Evolutionary conservation across 2,329 filamentous ascomycete species (phyloP).

Genomic region (Alternaria brassicicola): DNA sequence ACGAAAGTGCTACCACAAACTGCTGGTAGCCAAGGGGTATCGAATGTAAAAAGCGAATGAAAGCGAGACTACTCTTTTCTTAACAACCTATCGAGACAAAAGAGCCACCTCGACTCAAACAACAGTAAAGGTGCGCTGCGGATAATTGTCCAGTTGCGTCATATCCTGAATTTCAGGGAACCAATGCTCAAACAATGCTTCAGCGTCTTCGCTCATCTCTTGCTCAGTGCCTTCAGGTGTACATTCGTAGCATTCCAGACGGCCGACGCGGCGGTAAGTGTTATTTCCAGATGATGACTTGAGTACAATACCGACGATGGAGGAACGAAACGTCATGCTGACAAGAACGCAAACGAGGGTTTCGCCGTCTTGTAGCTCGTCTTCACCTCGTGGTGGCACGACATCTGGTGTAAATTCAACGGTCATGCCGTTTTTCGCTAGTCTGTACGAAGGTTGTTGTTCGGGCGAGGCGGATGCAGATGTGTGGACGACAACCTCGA

Average conservation of each 20-base stretch:
- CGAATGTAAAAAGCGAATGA: slow-evolving; percentile 1
- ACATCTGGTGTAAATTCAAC: slow-evolving; percentile 45
- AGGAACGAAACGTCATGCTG: slow-evolving; percentile 47
- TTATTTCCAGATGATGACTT: slow-evolving; percentile 27
- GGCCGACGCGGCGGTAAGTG: slow-evolving; percentile 41
- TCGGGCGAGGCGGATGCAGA: slow-evolving; percentile 4
- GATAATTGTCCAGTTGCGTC: slow-evolving; percentile 42
- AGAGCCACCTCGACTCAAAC: slow-evolving; percentile 18
- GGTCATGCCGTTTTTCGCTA: slow-evolving; percentile 36
- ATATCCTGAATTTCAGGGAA: slow-evolving; percentile 47
- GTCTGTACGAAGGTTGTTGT: slow-evolving; percentile 26
- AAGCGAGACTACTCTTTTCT: not conserved
- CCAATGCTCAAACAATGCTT: slow-evolving; percentile 44
- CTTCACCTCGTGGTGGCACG: slow-evolving; percentile 33
- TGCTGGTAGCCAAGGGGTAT: not conserved
- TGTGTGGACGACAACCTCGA: slow-evolving; percentile 36
- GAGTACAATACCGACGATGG: slow-evolving; percentile 43
- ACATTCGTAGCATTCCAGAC: slow-evolving; percentile 48
- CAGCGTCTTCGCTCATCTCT: slow-evolving; percentile 45
- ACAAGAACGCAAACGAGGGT: slow-evolving; percentile 41
- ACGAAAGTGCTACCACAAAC: not conserved
- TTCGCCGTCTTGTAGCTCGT: slow-evolving; percentile 37
- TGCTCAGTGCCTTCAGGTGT: slow-evolving; percentile 32
- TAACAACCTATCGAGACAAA: not conserved
- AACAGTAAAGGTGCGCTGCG: slow-evolving; percentile 38